Base-by-base conservation (phyloP, 1,139 yeast genomes). In the Kodamaea derodonti region DNA sequence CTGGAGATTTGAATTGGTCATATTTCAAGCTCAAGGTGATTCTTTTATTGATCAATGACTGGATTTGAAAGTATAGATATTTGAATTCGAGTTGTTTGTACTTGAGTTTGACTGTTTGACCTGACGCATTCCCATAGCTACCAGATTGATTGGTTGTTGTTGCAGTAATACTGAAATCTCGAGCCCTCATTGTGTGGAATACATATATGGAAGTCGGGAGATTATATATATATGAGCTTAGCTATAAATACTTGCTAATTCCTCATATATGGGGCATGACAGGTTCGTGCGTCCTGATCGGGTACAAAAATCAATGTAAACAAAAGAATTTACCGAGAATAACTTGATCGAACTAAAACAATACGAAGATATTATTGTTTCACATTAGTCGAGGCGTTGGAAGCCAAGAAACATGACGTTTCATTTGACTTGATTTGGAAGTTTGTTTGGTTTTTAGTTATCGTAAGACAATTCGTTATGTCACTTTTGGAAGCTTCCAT, bases 1-100 rank as follows among this genome's bases (percentile, higher is more conserved):
- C 81, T 2, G 80, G 82, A 2, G 76, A 58, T 39, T 69, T 69
- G 38, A 77, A 56, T 51, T 75, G 82, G 42, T 77, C 82, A 50
- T 73, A 73, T 36, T 72, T 75, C 41, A 78, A 59, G 37, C 72
- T 65, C 17, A 75, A 52, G 29, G 61, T 69, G 13, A 78, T 75
- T 32, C 65, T 58, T 22, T 62, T 58, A 45, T 67, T 65, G 28
- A 71, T 49, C 20, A 60, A 47, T 32, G 52, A 55, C 43, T 67
- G 73, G 31, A 66, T 42, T 32, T 56, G 60, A 46, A 65, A 65
- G 44, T 67, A 69, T 9, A 64, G 50, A 32, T 54, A 61, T 40
- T 65, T 65, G 54, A 67, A 69, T 42, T 68, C 72, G 15, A 60
- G 43, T 37, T 45, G 37, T 32, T 41, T 39, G 37, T 44, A 44